These are phyloP conservation scores for Atkinsonella texensis DNA, from an alignment of 2,329 filamentous ascomycete genomes.

Conservation along the genomic window DNA sequence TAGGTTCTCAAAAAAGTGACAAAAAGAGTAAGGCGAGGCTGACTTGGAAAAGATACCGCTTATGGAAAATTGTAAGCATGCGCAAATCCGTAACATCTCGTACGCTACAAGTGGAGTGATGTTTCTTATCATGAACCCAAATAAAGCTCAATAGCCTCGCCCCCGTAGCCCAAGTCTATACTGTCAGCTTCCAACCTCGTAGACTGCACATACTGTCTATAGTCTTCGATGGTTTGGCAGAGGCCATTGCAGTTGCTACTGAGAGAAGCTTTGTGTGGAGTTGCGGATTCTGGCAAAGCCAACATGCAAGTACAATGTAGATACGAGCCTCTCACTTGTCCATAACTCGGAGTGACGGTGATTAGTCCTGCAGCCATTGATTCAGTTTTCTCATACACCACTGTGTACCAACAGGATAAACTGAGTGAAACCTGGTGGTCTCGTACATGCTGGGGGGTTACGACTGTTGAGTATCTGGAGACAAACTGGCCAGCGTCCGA, in stretches of 20 bases:
- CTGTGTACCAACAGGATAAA: too few species aligned
- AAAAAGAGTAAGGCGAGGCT: conserved; percentile 7
- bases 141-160: too few species aligned
- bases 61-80: not conserved
- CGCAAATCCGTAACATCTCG: too few species aligned
- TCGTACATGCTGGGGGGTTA: not conserved
- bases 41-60: conserved; percentile 10
- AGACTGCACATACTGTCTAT: conserved; percentile 6
- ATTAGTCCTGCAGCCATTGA: not conserved
- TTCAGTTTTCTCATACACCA: too few species aligned
- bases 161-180: conserved; percentile 8
- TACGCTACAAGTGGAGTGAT: too few species aligned
- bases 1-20: conserved; percentile 7
- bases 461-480: not conserved
- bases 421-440: too few species aligned
- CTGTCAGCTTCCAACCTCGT: conserved; percentile 3
- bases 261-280: conserved; percentile 5
- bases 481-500: not conserved
- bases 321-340: conserved; percentile 6
- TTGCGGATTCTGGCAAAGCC: conserved; percentile 10
- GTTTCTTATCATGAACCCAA: conserved; percentile 10
- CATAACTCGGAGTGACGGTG: conserved; percentile 4
- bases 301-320: conserved; percentile 8
- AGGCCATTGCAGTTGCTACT: conserved; percentile 8
- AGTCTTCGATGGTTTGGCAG: too few species aligned